phyloP scores from a whole-genome alignment of 78 protist species.

The Acrasis kona region DNA sequence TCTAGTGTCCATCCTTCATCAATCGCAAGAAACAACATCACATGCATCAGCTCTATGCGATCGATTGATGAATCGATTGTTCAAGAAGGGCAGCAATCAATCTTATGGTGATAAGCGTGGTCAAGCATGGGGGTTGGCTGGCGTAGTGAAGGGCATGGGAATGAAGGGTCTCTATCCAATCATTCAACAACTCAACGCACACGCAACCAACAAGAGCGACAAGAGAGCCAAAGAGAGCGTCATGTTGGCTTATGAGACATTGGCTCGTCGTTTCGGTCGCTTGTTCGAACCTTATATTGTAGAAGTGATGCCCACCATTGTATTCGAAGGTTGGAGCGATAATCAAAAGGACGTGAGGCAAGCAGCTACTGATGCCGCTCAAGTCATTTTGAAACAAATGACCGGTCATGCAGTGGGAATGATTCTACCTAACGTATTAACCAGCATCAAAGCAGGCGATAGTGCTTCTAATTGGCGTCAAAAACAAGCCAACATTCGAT shows the following conservation, averaged over 20 bases:
- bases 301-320: constrained; percentile 56
- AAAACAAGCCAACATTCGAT: constrained; percentile 17
- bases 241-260: background rate
- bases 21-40: background rate
- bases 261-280: background rate
- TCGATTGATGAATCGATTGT: no score
- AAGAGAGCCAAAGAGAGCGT: constrained; percentile 1
- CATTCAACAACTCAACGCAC: background rate
- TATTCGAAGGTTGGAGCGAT: constrained; percentile 70
- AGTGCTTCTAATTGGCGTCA: constrained; percentile 80
- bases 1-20: background rate
- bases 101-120: background rate
- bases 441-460: constrained; percentile 75
- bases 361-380: constrained; percentile 53
- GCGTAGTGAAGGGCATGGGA: background rate
- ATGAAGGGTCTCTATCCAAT: background rate
- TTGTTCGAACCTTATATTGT: constrained; percentile 84
- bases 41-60: background rate
- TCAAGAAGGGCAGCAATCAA: background rate
- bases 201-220: background rate
- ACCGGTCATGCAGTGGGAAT: constrained; percentile 8
- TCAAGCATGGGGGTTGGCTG: background rate
- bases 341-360: constrained; percentile 46
- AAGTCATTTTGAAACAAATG: constrained; percentile 58
- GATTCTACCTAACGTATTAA: constrained; percentile 75